Percentiles rank a stretch among this genome's conserved stretches.
Evolutionary conservation across 352 stramenopile genomes (phyloP).

Genomic region (Globisporangium lucens): DNA sequence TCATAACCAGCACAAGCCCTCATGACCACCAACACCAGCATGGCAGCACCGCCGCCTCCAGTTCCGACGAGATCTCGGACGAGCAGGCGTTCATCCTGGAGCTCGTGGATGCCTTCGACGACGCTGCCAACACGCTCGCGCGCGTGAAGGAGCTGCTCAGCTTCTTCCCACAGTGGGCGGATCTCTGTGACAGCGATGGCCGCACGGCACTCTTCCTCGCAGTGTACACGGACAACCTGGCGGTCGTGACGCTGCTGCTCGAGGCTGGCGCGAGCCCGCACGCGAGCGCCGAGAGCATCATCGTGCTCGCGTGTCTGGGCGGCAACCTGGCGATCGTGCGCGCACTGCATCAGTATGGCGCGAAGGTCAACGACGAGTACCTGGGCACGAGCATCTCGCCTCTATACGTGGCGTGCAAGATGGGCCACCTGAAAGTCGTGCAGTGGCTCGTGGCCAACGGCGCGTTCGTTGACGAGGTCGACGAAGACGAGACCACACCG

Average conservation of each 20-base stretch:
- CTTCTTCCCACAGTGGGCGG: constrained; percentile 3
- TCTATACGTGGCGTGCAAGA: constrained; percentile 14
- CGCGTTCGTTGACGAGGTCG: constrained; percentile 8
- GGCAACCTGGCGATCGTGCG: constrained; percentile 9
- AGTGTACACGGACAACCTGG: constrained; percentile 1
- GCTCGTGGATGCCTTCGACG: constrained; percentile 14
- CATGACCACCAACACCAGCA: neutral
- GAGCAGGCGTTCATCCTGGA: constrained; percentile 9
- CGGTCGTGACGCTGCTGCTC: constrained; percentile 8
- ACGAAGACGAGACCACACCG: constrained; percentile 12
- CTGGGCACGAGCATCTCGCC: neutral
- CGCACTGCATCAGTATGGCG: constrained; percentile 1
- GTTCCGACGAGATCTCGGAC: constrained; percentile 1
- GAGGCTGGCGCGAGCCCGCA: constrained; percentile 7
- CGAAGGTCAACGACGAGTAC: constrained; percentile 5
- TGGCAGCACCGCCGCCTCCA: neutral
- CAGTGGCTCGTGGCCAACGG: constrained; percentile 10
- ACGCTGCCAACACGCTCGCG: constrained; percentile 2
- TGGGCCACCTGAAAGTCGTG: constrained; percentile 12
- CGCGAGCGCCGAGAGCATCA: constrained; percentile 8
- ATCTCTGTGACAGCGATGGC: constrained; percentile 2
- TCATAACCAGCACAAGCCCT: neutral
- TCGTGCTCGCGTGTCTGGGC: constrained; percentile 12
- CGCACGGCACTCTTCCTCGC: constrained; percentile 12
- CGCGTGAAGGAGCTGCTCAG: constrained; percentile 10